These are phyloP conservation scores for Diplodia seriata DNA, from an alignment of 2,329 filamentous ascomycete genomes.

Conservation along the genomic window DNA sequence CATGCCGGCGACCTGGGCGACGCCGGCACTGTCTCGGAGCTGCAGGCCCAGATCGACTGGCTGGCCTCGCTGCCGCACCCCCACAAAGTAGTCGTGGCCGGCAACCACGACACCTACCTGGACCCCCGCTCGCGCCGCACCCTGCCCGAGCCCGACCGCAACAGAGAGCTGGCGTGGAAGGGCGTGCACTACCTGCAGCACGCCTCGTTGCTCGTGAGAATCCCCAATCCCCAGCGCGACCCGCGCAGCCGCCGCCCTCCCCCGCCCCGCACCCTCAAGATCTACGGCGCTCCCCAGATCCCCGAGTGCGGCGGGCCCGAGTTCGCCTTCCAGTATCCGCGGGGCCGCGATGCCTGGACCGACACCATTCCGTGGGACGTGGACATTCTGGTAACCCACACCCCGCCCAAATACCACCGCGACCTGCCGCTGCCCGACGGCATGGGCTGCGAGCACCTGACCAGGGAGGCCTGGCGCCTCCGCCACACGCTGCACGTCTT, in stretches of 20 bases:
- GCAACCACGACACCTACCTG: slow-evolving; percentile 90
- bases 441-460: slow-evolving; percentile 73
- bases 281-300: slow-evolving; percentile 85
- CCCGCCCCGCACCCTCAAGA: slow-evolving; percentile 61
- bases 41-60: slow-evolving; percentile 88
- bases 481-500: slow-evolving; percentile 78
- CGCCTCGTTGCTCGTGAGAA: slow-evolving; percentile 67
- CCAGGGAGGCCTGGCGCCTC: slow-evolving; percentile 76
- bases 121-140: slow-evolving; percentile 68
- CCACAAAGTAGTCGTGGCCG: slow-evolving; percentile 82
- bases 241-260: slow-evolving; percentile 44
- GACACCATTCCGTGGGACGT: slow-evolving; percentile 73
- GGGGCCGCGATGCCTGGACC: slow-evolving; percentile 72
- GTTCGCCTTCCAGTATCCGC: slow-evolving; percentile 79
- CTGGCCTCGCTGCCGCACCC: slow-evolving; percentile 73
- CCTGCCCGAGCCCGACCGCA: slow-evolving; percentile 59
- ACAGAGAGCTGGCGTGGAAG: slow-evolving; percentile 68
- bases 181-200: slow-evolving; percentile 79
- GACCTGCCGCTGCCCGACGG: slow-evolving; percentile 64
- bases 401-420: slow-evolving; percentile 76
- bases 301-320: slow-evolving; percentile 74
- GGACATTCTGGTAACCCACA: slow-evolving; percentile 83
- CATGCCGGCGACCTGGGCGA: slow-evolving; percentile 88
- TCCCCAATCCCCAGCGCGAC: slow-evolving; percentile 47
- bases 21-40: slow-evolving; percentile 71